These are phyloP conservation scores for Tephrocybe sp. DNA, from an alignment of 768 basidiomycete species.

Conservation along the genomic window DNA sequence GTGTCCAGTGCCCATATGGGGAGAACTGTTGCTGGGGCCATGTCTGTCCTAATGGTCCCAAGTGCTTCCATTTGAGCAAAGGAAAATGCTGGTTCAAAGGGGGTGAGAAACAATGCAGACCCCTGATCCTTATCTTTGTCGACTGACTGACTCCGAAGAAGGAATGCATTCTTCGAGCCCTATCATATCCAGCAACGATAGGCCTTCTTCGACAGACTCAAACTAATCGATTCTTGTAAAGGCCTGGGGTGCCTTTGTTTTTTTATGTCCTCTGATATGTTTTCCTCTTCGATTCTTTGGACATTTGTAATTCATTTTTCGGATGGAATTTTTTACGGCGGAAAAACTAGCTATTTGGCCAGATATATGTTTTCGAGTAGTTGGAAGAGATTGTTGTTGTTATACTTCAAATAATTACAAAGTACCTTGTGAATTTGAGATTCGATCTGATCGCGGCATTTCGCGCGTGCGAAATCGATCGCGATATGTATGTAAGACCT, in stretches of 20 bases:
- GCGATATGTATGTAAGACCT: too few relatives aligned
- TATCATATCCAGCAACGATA: neutral
- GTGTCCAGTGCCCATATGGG: constrained; percentile 72
- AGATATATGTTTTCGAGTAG: constrained; percentile 1
- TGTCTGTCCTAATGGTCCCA: constrained; percentile 74
- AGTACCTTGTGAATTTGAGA: too few relatives aligned
- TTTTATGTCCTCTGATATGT: constrained; percentile 11
- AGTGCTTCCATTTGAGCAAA: constrained; percentile 68
- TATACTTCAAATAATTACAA: too few relatives aligned
- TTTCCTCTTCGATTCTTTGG: constrained; percentile 8
- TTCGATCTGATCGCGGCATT: constrained; percentile 35
- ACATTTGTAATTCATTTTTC: constrained; percentile 13
- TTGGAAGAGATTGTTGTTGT: too few relatives aligned
- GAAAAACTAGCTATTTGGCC: constrained; percentile 9
- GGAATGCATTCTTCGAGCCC: constrained; percentile 37
- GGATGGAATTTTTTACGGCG: constrained; percentile 18
- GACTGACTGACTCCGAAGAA: constrained; percentile 24
- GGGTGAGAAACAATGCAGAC: constrained; percentile 28
- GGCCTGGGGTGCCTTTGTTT: constrained; percentile 3
- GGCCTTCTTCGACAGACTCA: constrained; percentile 9
- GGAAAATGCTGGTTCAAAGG: constrained; percentile 91
- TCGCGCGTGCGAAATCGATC: constrained; percentile 75
- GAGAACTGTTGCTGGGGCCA: constrained; percentile 83
- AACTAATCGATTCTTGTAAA: constrained; percentile 8
- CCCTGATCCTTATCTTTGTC: neutral